Percentiles rank a stretch among this genome's conserved stretches.
phyloP scores from a whole-genome alignment of 2,329 filamentous ascomycete genomes.

The Claviceps citrina region DNA sequence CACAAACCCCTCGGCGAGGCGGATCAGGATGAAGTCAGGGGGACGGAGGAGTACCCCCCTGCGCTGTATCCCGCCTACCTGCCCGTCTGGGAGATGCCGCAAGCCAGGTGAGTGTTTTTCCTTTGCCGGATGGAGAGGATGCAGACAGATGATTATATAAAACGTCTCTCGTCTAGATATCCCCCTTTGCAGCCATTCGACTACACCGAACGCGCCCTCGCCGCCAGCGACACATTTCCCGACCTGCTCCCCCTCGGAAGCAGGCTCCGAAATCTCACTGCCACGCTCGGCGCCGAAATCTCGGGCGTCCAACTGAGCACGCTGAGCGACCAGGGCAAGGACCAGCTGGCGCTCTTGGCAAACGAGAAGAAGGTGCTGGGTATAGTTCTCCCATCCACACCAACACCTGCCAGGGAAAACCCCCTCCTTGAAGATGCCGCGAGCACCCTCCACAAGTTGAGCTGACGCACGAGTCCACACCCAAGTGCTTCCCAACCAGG shows the following conservation, averaged over 20 bases:
- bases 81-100: background rate
- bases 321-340: slow-evolving; percentile 45
- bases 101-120: background rate
- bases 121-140: too few species aligned
- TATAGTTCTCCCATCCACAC: too few species aligned
- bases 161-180: background rate
- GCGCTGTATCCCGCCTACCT: background rate
- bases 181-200: background rate
- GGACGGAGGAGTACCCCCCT: background rate
- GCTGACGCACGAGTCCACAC: background rate
- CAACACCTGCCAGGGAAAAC: too few species aligned
- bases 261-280: slow-evolving; percentile 29
- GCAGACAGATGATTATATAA: too few species aligned
- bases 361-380: slow-evolving; percentile 51
- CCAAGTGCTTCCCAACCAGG: slow-evolving; percentile 30
- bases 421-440: too few species aligned
- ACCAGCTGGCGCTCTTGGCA: slow-evolving; percentile 51
- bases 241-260: background rate
- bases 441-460: too few species aligned
- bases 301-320: slow-evolving; percentile 47
- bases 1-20: background rate
- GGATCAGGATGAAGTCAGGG: background rate
- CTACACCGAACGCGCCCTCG: background rate
- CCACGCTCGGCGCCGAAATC: slow-evolving; percentile 49
- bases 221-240: background rate